Evolutionary conservation across 192 early-diverging fungal genomes (phyloP), one percentile per base, ranked within the genome.

Genomic region (Martensiomyces pterosporus): DNA sequence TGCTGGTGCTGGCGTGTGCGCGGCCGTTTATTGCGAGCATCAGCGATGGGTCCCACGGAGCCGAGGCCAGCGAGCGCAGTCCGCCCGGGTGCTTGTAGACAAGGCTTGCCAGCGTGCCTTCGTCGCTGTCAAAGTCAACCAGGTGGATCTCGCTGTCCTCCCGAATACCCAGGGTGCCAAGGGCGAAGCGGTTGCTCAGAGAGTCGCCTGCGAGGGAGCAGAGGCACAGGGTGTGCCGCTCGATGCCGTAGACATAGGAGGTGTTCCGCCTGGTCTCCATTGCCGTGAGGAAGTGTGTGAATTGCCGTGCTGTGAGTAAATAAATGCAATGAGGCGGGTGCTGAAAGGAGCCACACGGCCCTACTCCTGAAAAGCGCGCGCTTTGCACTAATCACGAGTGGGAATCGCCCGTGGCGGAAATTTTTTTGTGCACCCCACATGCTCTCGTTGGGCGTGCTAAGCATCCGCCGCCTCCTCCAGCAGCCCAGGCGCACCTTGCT

Each of bases 161-260:
- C 19, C 52, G 51, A 35, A 64, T 55, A 1, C 68, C 68, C 39
- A 64, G 36, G 1, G 68, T 71, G 43, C 60, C 68, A 16, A 71
- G 52, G 0, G 49, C 68, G 40, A 71, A 71, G 6, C 56, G 60
- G 39, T 53, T 64, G 17, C 33, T 41, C 12, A 13, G 2, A 1
- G 47, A 22, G 32, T 52, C 39, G 29, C 40, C 39, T 17, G 36
- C 22, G 2, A 72, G 33, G 10, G 68, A 13, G 1, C 61, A 41
- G 15, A 72, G 50, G 8, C 68, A 65, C 4, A 72, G 45, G 13
- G 68, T 72, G 45, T 64, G 68, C 18, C 62, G 68, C 26, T 72
- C 68, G 26, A 72, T 72, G 21, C 68, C 68, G 42, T 72, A 72
- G 10, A 72, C 68, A 22, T 72, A 48, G 26, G 68, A 71, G 0